These are phyloP conservation scores for Diutina sp. DNA, from an alignment of 1,139 yeast species.

Conservation along the genomic window DNA sequence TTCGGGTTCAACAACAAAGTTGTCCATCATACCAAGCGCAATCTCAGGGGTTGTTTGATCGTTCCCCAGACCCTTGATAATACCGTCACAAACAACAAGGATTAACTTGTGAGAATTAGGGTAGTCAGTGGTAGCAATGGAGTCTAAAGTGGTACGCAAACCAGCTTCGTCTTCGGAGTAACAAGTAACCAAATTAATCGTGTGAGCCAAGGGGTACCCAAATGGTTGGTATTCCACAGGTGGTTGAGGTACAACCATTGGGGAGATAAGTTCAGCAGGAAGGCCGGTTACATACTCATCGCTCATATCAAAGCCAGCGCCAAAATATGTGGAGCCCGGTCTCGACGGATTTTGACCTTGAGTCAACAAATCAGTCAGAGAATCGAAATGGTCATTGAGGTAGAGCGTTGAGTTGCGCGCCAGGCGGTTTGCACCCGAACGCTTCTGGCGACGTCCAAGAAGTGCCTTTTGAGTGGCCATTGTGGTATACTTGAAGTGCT, in stretches of 20 bases:
- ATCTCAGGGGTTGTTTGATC: slow-evolving; percentile 80
- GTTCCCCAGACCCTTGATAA: slow-evolving; percentile 89
- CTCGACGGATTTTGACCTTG: slow-evolving; percentile 11
- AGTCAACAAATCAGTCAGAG: slow-evolving; percentile 22
- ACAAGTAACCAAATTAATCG: slow-evolving; percentile 78
- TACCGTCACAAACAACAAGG: slow-evolving; percentile 81
- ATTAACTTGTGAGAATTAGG: slow-evolving; percentile 89
- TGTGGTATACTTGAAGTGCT: slow-evolving; percentile 37
- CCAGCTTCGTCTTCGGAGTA: slow-evolving; percentile 89
- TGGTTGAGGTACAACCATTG: slow-evolving; percentile 73
- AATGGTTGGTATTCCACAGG: slow-evolving; percentile 81
- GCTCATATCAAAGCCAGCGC: slow-evolving; percentile 16
- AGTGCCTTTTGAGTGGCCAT: slow-evolving; percentile 44
- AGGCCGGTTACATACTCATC: slow-evolving; percentile 28
- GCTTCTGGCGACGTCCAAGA: slow-evolving; percentile 12
- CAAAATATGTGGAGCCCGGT: slow-evolving; percentile 28
- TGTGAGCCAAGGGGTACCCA: slow-evolving; percentile 78
- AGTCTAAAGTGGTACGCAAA: slow-evolving; percentile 77
- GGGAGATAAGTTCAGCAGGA: slow-evolving; percentile 60
- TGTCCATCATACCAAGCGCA: slow-evolving; percentile 77
- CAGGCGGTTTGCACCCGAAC: slow-evolving; percentile 5
- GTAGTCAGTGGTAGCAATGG: slow-evolving; percentile 83
- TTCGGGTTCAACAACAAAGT: slow-evolving; percentile 58
- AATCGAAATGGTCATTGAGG: slow-evolving; percentile 16
- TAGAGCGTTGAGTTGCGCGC: slow-evolving; percentile 14